Evolutionary conservation across 2,329 filamentous ascomycete species (phyloP), one percentile per base, ranked within the genome.

Genomic region (Exophiala phaeomuriformis): DNA sequence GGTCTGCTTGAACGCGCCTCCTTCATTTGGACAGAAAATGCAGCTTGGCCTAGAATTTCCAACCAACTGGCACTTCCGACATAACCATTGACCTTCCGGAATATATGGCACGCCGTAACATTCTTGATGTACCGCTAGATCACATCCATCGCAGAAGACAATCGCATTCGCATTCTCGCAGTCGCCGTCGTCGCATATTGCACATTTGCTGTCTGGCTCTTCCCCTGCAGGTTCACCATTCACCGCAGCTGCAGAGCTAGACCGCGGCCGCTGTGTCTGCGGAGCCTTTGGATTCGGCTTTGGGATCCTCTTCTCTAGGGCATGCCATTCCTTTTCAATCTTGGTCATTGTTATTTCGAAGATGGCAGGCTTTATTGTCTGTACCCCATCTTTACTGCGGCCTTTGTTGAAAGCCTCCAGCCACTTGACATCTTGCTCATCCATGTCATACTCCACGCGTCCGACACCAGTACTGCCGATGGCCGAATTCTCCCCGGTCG

Each of bases 121-220:
- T 73, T 98, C 93, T 69, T 98, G 93, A 70, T 98, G 93, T 6
- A 98, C 93, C 2, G 93, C 93, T 48, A 98, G 76, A 70, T 98
- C 94, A 71, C 93, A 98, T 2, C 93, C 93, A 67, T 98, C 93
- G 68, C 93, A 98, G 67, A 98, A 98, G 27, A 98, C 93, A 65
- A 98, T 98, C 1, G 93, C 93, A 66, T 98, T 98, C 27, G 93
- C 94, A 69, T 98, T 98, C 72, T 98, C 93, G 66, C 93, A 98
- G 67, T 98, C 93, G n/a, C 93, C 93, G 66, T 98, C 93, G 67
- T 98, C 93, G 68, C 93, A 98, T 53, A 98, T 94, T 27, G 89
- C 90, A 67, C 93, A 98, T 70, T 95, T 97, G 63, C 86, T 95
- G 69, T 98, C 93, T 63, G 93, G 90, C 70, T 97, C 91, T 71